Evolutionary conservation across 805 yeast species (phyloP), one percentile per base, ranked within the genome.

Genomic region (Suhomyces faveliae): DNA sequence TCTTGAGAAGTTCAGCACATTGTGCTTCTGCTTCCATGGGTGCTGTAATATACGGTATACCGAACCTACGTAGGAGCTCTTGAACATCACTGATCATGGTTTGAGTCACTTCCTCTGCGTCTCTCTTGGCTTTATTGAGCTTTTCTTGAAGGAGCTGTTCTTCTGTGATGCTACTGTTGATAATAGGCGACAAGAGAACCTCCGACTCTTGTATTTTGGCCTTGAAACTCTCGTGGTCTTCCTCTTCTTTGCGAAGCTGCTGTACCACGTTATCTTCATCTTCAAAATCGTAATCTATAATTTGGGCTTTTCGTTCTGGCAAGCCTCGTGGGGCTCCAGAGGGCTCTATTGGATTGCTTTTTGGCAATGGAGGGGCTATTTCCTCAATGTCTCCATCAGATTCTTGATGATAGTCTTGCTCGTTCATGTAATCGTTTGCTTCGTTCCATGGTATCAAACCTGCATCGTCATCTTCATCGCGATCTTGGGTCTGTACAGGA

Each of bases 11-110:
- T 54, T 85, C 88, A 0, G 96, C 97, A 68, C 99, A 94, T 60
- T 94, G 99, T 0, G 99, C 98, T 68, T 94, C 99, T 1, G 99
- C 99, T 67, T 94, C 99, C 91, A 89, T 89, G 0, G 99, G 99
- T 0, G 99, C 97, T 0, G 96, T 88, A 8, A 94, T 78, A 55
- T 81, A 94, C 0, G 99, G 99, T 4, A 94, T 87, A 1, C 99
- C 99, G 73, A 94, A 94, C 46, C 92, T 68, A 23, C 86, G 79
- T 7, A 94, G 71, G 37, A 94, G 71, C 52, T 90, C 96, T 66
- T 94, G 97, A 15, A 96, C 94, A 61, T 94, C 98, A 33, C 76
- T 74, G 20, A 92, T 79, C 97, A 94, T 94, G 1, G 79, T 79
- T 5, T 80, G 78, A 0, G 96, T 87, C 0, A 92, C 97, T 56